phyloP scores from a whole-genome alignment of 768 basidiomycete genomes.

The Xerocomellus chrysenteron region DNA sequence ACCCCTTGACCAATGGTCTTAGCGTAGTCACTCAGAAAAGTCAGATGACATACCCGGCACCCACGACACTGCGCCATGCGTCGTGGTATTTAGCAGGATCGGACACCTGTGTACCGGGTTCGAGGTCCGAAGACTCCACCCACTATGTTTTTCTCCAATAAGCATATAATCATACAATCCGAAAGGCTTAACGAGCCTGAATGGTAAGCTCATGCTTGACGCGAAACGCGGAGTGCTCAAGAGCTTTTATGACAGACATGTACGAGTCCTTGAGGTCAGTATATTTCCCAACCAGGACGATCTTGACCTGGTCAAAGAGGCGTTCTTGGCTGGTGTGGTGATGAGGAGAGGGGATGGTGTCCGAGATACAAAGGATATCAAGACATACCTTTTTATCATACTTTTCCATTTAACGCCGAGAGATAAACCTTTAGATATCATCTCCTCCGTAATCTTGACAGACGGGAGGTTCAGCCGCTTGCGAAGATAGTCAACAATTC shows the following conservation, averaged over 20 bases:
- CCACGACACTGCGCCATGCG: slow-evolving; percentile 90
- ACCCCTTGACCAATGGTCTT: slow-evolving; percentile 51
- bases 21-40: slow-evolving; percentile 4
- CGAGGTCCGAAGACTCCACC: slow-evolving; percentile 94
- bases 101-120: slow-evolving; percentile 73
- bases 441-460: slow-evolving; percentile 52
- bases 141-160: slow-evolving; percentile 52
- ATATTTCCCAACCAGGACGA: slow-evolving; percentile 96
- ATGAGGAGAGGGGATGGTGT: slow-evolving; percentile 1
- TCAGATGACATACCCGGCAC: slow-evolving; percentile 63
- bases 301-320: slow-evolving; percentile 82
- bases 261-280: slow-evolving; percentile 96
- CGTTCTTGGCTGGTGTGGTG: slow-evolving; percentile 75
- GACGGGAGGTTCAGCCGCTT: slow-evolving; percentile 75
- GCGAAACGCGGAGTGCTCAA: slow-evolving; percentile 95
- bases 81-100: slow-evolving; percentile 91
- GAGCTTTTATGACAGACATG: slow-evolving; percentile 95
- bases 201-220: slow-evolving; percentile 82
- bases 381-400: slow-evolving; percentile 72
- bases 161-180: not conserved
- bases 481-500: slow-evolving; percentile 81
- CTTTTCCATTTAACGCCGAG: slow-evolving; percentile 80
- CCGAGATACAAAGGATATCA: not conserved
- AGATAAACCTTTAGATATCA: slow-evolving; percentile 58
- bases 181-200: slow-evolving; percentile 50